Evolutionary conservation across 2,329 filamentous ascomycete genomes (phyloP), one percentile per base, ranked within the genome.

Genomic region (Dactylellina parvicollis): DNA sequence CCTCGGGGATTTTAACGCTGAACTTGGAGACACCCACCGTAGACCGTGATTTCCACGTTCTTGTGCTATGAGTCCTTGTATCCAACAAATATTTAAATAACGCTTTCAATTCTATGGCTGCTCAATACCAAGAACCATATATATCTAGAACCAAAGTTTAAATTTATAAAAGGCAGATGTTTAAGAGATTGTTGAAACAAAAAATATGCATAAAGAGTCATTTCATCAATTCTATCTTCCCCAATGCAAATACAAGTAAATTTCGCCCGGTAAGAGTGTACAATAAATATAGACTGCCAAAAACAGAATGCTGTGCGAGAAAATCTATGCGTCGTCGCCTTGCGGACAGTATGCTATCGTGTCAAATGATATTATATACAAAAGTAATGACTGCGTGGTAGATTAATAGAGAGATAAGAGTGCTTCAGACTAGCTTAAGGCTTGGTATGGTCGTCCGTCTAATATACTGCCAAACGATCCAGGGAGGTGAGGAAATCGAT

Each of bases 291-390:
- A 65, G 46, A 44, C 47, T 40, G 49, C 56, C 40, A 64, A 57
- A 55, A 57, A n/a, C n/a, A n/a, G 24, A 71, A 62, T 71, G 42
- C 64, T 12, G 46, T 8, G 36, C 38, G 47, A 50, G 57, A 36
- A 28, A 46, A 56, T 62, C 66, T 57, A 71, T 56, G 32, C 49
- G 36, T 40, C 50, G 20, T 30, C 40, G 26, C 66, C 57, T 46
- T n/a, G 44, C 50, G 26, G 47, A 50, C 57, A 42, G 62, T 50
- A 49, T 64, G 49, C 65, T 34, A 56, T 70, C 46, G 46, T 56
- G 54, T 36, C 56, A 55, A 52, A 54, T 38, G 46, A 70, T 61
- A 70, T 55, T 56, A 61, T 61, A 32, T 61, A 61, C 42, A 61
- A n/a, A 49, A 49, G 26, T 22, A 30, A 44, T 42, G 4, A 7